These are phyloP conservation scores for Xylaria venustula DNA, from an alignment of 495 filamentous ascomycete genomes.

Conservation along the genomic window DNA sequence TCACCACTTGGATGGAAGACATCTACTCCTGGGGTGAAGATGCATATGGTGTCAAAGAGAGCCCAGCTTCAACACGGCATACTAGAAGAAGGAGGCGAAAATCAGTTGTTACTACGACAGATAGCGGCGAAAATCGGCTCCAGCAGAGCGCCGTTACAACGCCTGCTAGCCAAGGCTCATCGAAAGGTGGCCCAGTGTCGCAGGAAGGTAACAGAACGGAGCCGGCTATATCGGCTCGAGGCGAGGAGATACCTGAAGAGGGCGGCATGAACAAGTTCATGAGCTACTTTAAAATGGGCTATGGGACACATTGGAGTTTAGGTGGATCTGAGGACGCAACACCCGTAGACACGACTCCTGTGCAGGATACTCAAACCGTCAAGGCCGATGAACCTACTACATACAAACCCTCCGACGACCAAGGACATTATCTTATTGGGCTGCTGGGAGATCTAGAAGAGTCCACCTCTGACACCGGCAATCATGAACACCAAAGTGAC, in stretches of 20 bases:
- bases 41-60: conserved; percentile 78
- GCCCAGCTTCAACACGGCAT: conserved; percentile 57
- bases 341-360: background rate
- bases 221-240: background rate
- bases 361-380: background rate
- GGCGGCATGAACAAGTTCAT: conserved; percentile 44
- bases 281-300: conserved; percentile 54
- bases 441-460: conserved; percentile 62
- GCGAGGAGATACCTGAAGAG: conserved; percentile 18
- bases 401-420: conserved; percentile 13
- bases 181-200: background rate
- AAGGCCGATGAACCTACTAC: conserved; percentile 1
- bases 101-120: conserved; percentile 20
- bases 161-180: background rate
- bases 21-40: conserved; percentile 73
- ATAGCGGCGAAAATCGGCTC: conserved; percentile 12
- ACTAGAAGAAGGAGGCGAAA: conserved; percentile 21
- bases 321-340: conserved; percentile 21
- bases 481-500: conserved; percentile 25
- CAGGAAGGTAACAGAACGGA: conserved; percentile 1
- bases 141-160: background rate
- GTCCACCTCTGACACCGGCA: conserved; percentile 18
- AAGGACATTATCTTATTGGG: conserved; percentile 70
- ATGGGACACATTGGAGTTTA: conserved; percentile 55
- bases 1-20: conserved; percentile 82